Evolutionary conservation across 176 grass and related monocot species (phyloP).

Genomic region (Cocos nucifera): DNA sequence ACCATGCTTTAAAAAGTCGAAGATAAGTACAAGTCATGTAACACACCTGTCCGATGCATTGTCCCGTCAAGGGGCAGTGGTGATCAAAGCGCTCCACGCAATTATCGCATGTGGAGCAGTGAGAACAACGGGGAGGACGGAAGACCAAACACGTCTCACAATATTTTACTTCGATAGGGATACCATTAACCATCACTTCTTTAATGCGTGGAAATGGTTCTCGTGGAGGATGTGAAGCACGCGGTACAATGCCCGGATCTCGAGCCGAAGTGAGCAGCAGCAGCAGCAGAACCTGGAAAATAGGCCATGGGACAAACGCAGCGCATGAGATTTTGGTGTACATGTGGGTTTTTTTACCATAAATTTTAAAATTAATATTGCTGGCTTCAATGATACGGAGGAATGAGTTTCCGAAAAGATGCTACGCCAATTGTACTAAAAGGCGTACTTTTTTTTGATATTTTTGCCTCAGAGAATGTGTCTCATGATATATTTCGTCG

Average conservation of each 20-base stretch:
- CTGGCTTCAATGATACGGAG: too few relatives aligned
- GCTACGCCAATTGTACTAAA: too few relatives aligned
- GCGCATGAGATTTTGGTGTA: not conserved
- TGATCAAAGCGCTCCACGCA: slow-evolving; percentile 92
- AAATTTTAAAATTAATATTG: too few relatives aligned
- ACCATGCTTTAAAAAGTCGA: not conserved
- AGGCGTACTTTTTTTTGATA: too few relatives aligned
- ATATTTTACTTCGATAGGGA: slow-evolving; percentile 73
- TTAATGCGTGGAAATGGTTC: slow-evolving; percentile 39
- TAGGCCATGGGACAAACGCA: not conserved
- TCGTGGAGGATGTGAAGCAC: slow-evolving; percentile 73
- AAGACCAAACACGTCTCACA: slow-evolving; percentile 98
- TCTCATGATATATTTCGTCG: too few relatives aligned
- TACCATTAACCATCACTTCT: slow-evolving; percentile 59
- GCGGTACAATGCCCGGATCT: slow-evolving; percentile 84
- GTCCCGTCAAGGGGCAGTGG: slow-evolving; percentile 95
- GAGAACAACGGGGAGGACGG: slow-evolving; percentile 72
- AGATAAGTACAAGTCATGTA: slow-evolving; percentile 6
- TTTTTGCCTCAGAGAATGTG: too few relatives aligned
- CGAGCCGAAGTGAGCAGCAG: slow-evolving; percentile 81
- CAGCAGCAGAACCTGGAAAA: slow-evolving; percentile 80
- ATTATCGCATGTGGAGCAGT: slow-evolving; percentile 92
- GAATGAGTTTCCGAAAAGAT: too few relatives aligned
- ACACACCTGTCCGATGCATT: slow-evolving; percentile 86
- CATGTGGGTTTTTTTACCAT: too few relatives aligned